Evolutionary conservation across 768 basidiomycete species (phyloP).

Genomic region (Auriculariales sp.): DNA sequence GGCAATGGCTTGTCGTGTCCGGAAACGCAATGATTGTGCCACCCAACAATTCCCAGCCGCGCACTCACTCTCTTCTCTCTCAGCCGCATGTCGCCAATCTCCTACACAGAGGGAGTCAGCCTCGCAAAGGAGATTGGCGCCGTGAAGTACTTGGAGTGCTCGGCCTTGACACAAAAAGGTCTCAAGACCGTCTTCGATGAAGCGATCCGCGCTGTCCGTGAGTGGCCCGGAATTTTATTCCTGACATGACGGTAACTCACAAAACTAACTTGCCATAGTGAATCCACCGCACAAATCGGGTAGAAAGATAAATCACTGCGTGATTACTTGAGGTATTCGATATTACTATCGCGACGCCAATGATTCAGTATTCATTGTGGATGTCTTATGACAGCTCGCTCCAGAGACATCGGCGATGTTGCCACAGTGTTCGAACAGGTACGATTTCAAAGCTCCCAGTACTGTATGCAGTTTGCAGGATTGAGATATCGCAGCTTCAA

Average conservation of each 20-base stretch:
- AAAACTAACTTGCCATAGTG: constrained; percentile 27
- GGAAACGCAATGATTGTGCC: background rate
- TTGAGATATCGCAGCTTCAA: too few species aligned
- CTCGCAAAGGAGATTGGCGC: constrained; percentile 92
- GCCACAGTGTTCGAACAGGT: too few species aligned
- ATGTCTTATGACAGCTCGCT: too few species aligned
- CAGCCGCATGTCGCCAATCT: constrained; percentile 88
- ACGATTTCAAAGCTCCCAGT: too few species aligned
- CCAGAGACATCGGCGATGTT: too few species aligned
- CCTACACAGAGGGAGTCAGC: constrained; percentile 77
- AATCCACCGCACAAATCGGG: constrained; percentile 54
- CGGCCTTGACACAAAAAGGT: constrained; percentile 93
- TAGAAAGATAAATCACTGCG: constrained; percentile 41
- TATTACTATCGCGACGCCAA: too few species aligned
- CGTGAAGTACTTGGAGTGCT: constrained; percentile 92
- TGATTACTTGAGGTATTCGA: constrained; percentile 65
- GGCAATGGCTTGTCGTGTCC: too few species aligned
- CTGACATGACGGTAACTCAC: constrained; percentile 1
- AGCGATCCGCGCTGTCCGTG: constrained; percentile 90
- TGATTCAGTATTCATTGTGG: too few species aligned
- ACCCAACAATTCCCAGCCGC: background rate
- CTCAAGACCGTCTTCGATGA: constrained; percentile 99
- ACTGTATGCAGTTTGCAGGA: too few species aligned
- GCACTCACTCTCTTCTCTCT: too few species aligned
- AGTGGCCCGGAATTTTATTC: constrained; percentile 23